Percentiles rank a stretch among this genome's conserved stretches.
Evolutionary conservation across 129 eudicot species (phyloP).

Genomic region (Flaveria sonorensis): DNA sequence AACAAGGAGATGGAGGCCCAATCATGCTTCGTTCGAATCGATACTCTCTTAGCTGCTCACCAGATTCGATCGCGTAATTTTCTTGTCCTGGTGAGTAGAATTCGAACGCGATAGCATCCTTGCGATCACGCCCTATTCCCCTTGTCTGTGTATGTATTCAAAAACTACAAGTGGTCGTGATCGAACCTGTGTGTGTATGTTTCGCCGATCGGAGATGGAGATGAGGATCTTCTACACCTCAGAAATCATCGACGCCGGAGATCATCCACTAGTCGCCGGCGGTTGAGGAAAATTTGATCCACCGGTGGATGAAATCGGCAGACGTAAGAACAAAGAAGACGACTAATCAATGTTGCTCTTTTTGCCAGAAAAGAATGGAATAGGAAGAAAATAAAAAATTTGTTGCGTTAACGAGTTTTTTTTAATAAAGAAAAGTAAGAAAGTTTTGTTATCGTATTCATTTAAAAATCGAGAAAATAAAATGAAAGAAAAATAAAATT

Average conservation of each 20-base stretch:
- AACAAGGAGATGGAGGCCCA: constrained; percentile 75
- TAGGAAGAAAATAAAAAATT: no score
- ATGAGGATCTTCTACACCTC: background rate
- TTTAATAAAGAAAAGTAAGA: no score
- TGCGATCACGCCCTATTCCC: background rate
- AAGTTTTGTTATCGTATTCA: no score
- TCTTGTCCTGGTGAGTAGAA: constrained; percentile 12
- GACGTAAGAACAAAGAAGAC: background rate
- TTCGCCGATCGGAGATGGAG: background rate
- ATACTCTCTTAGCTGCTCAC: constrained; percentile 76
- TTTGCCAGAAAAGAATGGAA: no score
- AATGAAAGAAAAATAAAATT: no score
- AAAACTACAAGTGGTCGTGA: background rate
- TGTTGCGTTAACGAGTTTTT: no score
- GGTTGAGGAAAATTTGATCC: no score
- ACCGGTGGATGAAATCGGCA: background rate
- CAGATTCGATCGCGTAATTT: constrained; percentile 57
- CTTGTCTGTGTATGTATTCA: no score
- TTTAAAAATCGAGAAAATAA: no score
- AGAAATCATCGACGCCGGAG: background rate
- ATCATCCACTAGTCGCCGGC: no score
- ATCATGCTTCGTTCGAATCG: constrained; percentile 70
- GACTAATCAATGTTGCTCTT: background rate
- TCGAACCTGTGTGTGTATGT: background rate
- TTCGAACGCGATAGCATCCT: constrained; percentile 47